Evolutionary conservation across 148 eudicot species (phyloP).

Genomic region (Rhododendron griersonianum): DNA sequence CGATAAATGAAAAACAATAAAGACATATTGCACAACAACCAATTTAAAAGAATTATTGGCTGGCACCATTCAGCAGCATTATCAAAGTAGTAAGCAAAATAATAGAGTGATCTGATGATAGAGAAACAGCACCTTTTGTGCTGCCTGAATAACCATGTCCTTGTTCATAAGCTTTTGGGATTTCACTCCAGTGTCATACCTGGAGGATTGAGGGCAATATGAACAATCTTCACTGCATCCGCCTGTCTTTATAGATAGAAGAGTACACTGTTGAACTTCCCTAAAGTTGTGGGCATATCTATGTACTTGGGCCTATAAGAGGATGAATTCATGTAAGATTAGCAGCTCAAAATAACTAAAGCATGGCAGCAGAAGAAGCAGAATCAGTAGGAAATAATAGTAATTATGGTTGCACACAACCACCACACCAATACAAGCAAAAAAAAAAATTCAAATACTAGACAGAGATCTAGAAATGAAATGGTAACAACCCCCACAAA

Average conservation of each 20-base stretch:
- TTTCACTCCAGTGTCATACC: slow-evolving; percentile 80
- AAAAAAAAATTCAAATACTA: neutral
- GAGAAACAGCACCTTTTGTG: slow-evolving; percentile 53
- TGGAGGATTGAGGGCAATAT: slow-evolving; percentile 95
- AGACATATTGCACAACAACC: neutral
- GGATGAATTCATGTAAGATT: neutral
- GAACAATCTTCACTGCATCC: slow-evolving; percentile 99
- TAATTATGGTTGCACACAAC: neutral
- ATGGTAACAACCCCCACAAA: neutral
- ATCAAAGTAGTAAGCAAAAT: neutral
- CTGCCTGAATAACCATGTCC: slow-evolving; percentile 79
- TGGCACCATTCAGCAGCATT: neutral
- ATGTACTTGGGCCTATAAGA: slow-evolving; percentile 89
- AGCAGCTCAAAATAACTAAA: neutral
- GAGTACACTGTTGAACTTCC: slow-evolving; percentile 99
- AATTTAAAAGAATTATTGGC: neutral
- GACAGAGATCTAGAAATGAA: neutral
- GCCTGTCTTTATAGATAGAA: slow-evolving; percentile 94
- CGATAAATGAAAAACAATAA: neutral
- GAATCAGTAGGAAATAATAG: neutral
- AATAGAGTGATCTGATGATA: neutral
- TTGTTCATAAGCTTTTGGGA: slow-evolving; percentile 77
- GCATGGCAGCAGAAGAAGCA: neutral
- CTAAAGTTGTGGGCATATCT: slow-evolving; percentile 97
- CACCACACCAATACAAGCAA: neutral